phyloP scores from a whole-genome alignment of 2,329 filamentous ascomycete species.

The Fusarium pilosicola region DNA sequence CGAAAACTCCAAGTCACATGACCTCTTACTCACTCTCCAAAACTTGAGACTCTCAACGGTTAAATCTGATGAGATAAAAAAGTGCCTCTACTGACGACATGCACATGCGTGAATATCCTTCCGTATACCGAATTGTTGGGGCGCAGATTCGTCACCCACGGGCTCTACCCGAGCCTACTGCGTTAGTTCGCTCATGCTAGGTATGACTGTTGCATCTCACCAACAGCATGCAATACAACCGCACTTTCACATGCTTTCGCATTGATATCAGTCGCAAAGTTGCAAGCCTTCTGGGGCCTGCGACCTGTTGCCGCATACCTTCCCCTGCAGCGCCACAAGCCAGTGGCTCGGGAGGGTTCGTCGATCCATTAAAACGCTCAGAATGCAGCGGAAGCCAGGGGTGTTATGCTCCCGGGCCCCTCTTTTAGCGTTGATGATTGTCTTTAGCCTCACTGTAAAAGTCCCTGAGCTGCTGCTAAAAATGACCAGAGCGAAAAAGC shows the following conservation, averaged over 20 bases:
- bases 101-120: slow-evolving; percentile 1
- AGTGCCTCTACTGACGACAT: slow-evolving; percentile 5
- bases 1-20: slow-evolving; percentile 6
- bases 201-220: slow-evolving; percentile 8
- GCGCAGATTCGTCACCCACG: slow-evolving; percentile 23
- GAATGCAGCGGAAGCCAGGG: slow-evolving; percentile 20
- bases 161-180: slow-evolving; percentile 29
- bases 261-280: background rate
- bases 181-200: background rate
- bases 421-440: slow-evolving; percentile 23
- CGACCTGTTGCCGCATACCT: slow-evolving; percentile 2
- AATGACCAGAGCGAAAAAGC: slow-evolving; percentile 1
- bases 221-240: slow-evolving; percentile 41
- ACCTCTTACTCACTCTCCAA: background rate
- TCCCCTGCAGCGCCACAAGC: slow-evolving; percentile 32
- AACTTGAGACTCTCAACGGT: slow-evolving; percentile 32
- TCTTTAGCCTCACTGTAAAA: slow-evolving; percentile 24
- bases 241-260: slow-evolving; percentile 42
- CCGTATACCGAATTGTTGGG: slow-evolving; percentile 36
- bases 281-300: slow-evolving; percentile 6
- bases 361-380: slow-evolving; percentile 23
- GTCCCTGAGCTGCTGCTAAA: slow-evolving; percentile 13
- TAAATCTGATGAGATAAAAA: slow-evolving; percentile 32
- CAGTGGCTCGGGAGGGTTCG: slow-evolving; percentile 22
- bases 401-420: slow-evolving; percentile 18